phyloP scores from a whole-genome alignment of 306 rosid genomes.

The Glycine tomentella region DNA sequence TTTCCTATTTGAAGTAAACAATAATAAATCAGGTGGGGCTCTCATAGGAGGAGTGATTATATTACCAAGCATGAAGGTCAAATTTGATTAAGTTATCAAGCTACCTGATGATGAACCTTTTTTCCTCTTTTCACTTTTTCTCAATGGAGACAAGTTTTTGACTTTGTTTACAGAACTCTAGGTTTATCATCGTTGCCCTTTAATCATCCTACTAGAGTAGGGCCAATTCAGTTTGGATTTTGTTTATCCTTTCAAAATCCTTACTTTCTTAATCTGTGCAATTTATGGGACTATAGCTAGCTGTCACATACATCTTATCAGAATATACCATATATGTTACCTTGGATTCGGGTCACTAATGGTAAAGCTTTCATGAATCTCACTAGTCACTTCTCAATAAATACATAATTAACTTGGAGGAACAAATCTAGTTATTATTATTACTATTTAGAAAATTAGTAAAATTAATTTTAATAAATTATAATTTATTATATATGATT shows the following conservation, averaged over 20 bases:
- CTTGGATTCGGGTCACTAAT: conserved; percentile 30
- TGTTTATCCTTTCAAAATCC: conserved; percentile 40
- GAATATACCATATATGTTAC: conserved; percentile 16
- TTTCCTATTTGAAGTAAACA: conserved; percentile 30
- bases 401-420: neutral
- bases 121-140: conserved; percentile 37
- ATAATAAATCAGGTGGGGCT: conserved; percentile 34
- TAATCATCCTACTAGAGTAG: conserved; percentile 40
- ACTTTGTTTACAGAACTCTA: conserved; percentile 45
- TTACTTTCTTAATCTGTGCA: conserved; percentile 43
- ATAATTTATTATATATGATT: neutral
- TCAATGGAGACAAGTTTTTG: conserved; percentile 51
- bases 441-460: neutral
- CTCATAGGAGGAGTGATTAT: conserved; percentile 28
- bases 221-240: conserved; percentile 43
- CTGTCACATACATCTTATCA: conserved; percentile 27
- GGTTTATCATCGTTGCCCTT: conserved; percentile 20
- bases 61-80: conserved; percentile 37
- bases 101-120: conserved; percentile 21
- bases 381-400: too few relatives aligned
- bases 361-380: neutral
- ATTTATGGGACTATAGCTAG: conserved; percentile 10
- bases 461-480: neutral
- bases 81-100: conserved; percentile 37
- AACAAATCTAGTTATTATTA: neutral